phyloP scores from a whole-genome alignment of 139 green algal species.

The Chlorella sorokiniana region DNA sequence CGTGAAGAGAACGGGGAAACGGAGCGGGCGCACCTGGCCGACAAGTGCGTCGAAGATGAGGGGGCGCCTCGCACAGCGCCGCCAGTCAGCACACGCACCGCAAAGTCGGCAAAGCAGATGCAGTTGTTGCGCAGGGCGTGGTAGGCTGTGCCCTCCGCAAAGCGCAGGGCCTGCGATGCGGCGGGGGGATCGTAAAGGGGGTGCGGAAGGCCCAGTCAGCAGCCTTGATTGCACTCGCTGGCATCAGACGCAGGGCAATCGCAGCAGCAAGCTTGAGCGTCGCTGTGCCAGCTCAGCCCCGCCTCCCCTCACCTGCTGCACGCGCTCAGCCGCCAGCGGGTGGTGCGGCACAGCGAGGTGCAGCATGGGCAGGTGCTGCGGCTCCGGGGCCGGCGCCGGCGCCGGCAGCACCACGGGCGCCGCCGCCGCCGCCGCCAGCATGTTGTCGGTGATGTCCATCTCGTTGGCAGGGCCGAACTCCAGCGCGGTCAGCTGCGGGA shows the following conservation, averaged over 20 bases:
- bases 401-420: constrained; percentile 30
- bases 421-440: neutral
- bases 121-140: constrained; percentile 54
- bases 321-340: constrained; percentile 16
- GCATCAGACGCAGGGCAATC: neutral
- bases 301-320: constrained; percentile 25
- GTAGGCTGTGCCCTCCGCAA: constrained; percentile 41
- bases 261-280: neutral
- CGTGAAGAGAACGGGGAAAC: neutral
- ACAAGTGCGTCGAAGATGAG: constrained; percentile 48
- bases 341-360: constrained; percentile 25
- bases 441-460: constrained; percentile 51
- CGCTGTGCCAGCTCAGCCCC: neutral
- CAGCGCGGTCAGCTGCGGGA: constrained; percentile 29
- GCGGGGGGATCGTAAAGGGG: neutral
- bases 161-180: constrained; percentile 39
- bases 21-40: constrained; percentile 15
- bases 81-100: constrained; percentile 46
- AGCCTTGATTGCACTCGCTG: neutral
- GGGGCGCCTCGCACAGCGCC: constrained; percentile 34
- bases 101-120: constrained; percentile 52
- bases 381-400: constrained; percentile 4
- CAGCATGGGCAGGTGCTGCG: constrained; percentile 46
- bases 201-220: neutral
- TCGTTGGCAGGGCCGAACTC: constrained; percentile 49